Evolutionary conservation across 345 rosid genomes (phyloP), one percentile per base, ranked within the genome.

Genomic region (Odontarrhena argentea): DNA sequence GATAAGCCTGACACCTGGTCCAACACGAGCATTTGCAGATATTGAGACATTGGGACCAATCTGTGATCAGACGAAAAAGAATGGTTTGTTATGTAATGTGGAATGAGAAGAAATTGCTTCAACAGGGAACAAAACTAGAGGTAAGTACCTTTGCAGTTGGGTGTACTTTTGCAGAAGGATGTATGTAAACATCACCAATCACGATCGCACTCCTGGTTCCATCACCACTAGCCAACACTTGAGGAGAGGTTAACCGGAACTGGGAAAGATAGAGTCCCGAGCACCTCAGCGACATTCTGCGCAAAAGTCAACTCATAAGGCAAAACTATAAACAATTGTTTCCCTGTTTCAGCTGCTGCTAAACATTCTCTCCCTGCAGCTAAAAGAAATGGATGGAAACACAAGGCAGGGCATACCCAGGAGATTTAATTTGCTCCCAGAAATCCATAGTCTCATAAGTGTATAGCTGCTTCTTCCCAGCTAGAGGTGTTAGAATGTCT

Each of bases 381-480:
- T 9, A 15, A 47, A 11, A 48, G 55, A 62, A 62, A 18, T 44
- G 36, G 9, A 35, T 48, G 25, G 14, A 36, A 48, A 63, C 35
- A 62, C 25, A 54, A 67, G 43, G 49, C 7, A 37, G 55, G 6
- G 36, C 81, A 76, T 74, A 92, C 98, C 98, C 98, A 3, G 98
- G 96, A 71, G 98, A 84, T 74, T 92, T 92, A 28, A 92, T 85
- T 78, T 92, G 98, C 78, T 92, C 98, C 96, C 96, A 92, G 82
- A 89, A 89, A 74, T 92, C 89, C 86, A 71, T 75, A 37, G 98
- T 87, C 72, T 92, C 96, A 14, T 89, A 89, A 64, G 91, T 82
- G 60, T 87, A 92, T 2, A 89, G 69, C 67, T 80, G 88, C 76
- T 82, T 92, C 85, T 92, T 89, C 60, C 98, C 98, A 13, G 98